phyloP scores from a whole-genome alignment of 2,329 filamentous ascomycete species.

The Nigrospora oryzae region DNA sequence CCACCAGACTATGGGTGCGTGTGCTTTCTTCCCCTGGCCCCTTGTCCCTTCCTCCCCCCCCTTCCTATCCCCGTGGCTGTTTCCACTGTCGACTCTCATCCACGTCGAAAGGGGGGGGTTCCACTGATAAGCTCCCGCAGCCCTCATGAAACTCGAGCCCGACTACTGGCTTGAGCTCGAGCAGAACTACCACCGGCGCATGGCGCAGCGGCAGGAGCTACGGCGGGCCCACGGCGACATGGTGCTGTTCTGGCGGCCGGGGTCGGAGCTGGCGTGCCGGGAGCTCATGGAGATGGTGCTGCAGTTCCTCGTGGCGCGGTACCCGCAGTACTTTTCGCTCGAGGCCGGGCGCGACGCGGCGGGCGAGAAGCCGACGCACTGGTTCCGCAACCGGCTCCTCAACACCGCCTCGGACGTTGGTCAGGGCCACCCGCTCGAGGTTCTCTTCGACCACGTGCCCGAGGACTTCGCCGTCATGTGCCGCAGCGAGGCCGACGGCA shows the following conservation, averaged over 20 bases:
- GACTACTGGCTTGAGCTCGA: constrained; percentile 91
- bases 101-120: too few species aligned
- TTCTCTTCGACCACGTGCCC: constrained; percentile 69
- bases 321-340: constrained; percentile 66
- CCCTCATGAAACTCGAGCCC: constrained; percentile 66
- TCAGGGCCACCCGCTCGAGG: constrained; percentile 54
- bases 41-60: too few species aligned
- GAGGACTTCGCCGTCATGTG: constrained; percentile 78
- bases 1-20: constrained; percentile 85
- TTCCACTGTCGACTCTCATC: too few species aligned
- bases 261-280: constrained; percentile 71
- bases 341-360: constrained; percentile 37
- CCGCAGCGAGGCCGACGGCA: constrained; percentile 60
- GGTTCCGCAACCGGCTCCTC: constrained; percentile 62
- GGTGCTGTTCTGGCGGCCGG: constrained; percentile 62
- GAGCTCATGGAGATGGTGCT: constrained; percentile 83
- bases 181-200: constrained; percentile 57
- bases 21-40: too few species aligned
- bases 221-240: constrained; percentile 52
- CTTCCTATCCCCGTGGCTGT: too few species aligned
- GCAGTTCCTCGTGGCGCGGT: constrained; percentile 70
- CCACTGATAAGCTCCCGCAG: constrained; percentile 29
- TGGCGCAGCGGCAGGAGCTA: constrained; percentile 60
- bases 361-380: too few species aligned
- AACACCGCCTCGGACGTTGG: constrained; percentile 52